Percentiles rank a stretch among this genome's conserved stretches.
phyloP scores from a whole-genome alignment of 2,329 filamentous ascomycete genomes.

The Aspergillus glaucus region DNA sequence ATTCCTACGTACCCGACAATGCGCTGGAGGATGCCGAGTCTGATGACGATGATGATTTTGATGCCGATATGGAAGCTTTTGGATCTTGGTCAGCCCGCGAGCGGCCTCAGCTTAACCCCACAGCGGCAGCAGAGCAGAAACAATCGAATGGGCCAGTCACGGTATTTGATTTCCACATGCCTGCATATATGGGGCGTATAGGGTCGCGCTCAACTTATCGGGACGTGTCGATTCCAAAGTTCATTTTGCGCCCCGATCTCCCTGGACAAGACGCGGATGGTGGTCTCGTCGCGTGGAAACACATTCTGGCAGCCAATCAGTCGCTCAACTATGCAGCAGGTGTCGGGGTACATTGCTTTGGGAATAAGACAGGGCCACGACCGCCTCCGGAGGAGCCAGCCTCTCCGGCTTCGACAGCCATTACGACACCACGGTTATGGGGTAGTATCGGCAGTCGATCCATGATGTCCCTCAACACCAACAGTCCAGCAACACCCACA shows the following conservation, averaged over 20 bases:
- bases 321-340: slow-evolving; percentile 32
- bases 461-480: slow-evolving; percentile 11
- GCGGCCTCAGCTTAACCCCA: slow-evolving; percentile 14
- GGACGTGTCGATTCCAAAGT: slow-evolving; percentile 31
- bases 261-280: slow-evolving; percentile 38
- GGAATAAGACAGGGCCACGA: slow-evolving; percentile 15
- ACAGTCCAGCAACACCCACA: slow-evolving; percentile 24
- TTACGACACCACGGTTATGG: slow-evolving; percentile 29
- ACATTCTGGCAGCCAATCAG: slow-evolving; percentile 37
- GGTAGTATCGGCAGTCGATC: slow-evolving; percentile 29
- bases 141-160: slow-evolving; percentile 26
- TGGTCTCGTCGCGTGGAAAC: slow-evolving; percentile 40
- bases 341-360: slow-evolving; percentile 28
- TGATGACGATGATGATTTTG: slow-evolving; percentile 27
- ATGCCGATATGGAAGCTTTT: slow-evolving; percentile 29
- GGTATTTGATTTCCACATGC: slow-evolving; percentile 37
- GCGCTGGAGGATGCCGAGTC: slow-evolving; percentile 19
- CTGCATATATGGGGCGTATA: slow-evolving; percentile 36
- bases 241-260: slow-evolving; percentile 38
- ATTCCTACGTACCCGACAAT: slow-evolving; percentile 30
- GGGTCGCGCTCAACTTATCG: slow-evolving; percentile 18
- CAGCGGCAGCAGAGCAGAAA: slow-evolving; percentile 5
- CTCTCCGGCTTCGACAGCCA: slow-evolving; percentile 25
- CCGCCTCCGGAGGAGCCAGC: slow-evolving; percentile 23
- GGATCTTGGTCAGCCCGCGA: slow-evolving; percentile 22